phyloP scores from a whole-genome alignment of 768 basidiomycete genomes.

The Rhizopogon vulgaris region DNA sequence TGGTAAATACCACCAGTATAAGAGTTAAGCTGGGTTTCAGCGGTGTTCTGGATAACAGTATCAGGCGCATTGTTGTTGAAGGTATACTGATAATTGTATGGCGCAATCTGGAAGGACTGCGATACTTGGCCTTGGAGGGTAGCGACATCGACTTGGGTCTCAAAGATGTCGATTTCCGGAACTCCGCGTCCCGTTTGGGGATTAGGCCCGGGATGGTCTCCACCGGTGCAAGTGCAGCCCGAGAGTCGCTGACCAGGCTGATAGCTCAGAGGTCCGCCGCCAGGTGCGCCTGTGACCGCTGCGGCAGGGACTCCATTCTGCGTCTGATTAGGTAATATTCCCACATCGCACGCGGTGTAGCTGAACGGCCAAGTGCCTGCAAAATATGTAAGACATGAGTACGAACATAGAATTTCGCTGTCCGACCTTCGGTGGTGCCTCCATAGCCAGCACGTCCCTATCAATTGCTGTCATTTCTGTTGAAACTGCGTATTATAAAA shows the following conservation, averaged over 20 bases:
- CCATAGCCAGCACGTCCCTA: conserved; percentile 86
- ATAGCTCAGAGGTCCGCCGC: conserved; percentile 58
- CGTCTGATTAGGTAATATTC: conserved; percentile 82
- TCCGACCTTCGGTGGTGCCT: conserved; percentile 70
- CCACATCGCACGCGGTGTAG: conserved; percentile 80
- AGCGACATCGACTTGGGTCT: conserved; percentile 63
- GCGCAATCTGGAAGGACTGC: conserved; percentile 77
- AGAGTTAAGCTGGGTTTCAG: conserved; percentile 47
- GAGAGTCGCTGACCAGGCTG: conserved; percentile 85
- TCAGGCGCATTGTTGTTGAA: conserved; percentile 50
- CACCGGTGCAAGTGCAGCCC: conserved; percentile 80
- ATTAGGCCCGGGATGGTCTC: conserved; percentile 84
- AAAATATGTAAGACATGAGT: conserved; percentile 3
- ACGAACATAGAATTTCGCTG: background rate
- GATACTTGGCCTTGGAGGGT: conserved; percentile 59
- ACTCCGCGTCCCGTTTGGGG: conserved; percentile 61
- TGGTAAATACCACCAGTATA: conserved; percentile 71
- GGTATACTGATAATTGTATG: conserved; percentile 66
- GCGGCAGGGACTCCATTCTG: conserved; percentile 52
- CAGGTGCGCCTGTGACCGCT: conserved; percentile 44
- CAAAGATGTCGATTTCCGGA: conserved; percentile 91
- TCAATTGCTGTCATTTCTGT: conserved; percentile 20
- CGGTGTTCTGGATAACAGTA: conserved; percentile 45
- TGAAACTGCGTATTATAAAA: background rate
- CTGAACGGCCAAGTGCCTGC: conserved; percentile 69